Evolutionary conservation across 116 monocot species (phyloP), one percentile per base, ranked within the genome.

Genomic region (Papilionanthe hybrid): DNA sequence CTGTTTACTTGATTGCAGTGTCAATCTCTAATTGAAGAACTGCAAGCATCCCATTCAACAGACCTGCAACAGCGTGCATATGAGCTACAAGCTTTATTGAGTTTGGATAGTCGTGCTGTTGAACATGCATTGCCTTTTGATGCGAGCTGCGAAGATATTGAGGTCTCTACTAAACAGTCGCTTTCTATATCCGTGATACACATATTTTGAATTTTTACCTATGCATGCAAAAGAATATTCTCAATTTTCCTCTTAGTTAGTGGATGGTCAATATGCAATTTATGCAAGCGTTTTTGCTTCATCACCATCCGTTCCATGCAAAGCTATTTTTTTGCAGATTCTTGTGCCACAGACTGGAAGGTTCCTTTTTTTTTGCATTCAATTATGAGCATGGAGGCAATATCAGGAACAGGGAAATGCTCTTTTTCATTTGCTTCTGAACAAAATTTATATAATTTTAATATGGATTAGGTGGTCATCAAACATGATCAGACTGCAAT

Each of bases 121-220:
- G 92, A 94, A 81, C 88, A 28, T 84, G 84, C 90, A 63, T 88
- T 97, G 89, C 97, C 97, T 19, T 77, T 82, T 77, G 97, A 97
- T 90, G 97, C 97, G 44, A 97, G 92, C 86, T 97, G 97, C 82
- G 97, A 97, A 92, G 97, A 97, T 80, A 92, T 97, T 80, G 94
- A 97, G 94, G 97, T 94, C 73, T 76, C 42, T 41, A 37, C 45
- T 17, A 27, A 72, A 47, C 71, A 78, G 8, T 77, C 22, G 22
- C 5, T 28, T 58, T 30, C 6, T 15, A 58, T 18, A 71, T 48
- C 30, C 20, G 67, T 22, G 22, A 71, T 57, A 53, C 20, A 12
- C 9, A 3, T 72, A 53, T 30, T 53, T 79, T 22, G 20, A 23
- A 58, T 23, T 65, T 66, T 78, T 15, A 18, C 65, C 22, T 78